phyloP scores from a whole-genome alignment of 305 asterid species.

The Solanum hybrid region DNA sequence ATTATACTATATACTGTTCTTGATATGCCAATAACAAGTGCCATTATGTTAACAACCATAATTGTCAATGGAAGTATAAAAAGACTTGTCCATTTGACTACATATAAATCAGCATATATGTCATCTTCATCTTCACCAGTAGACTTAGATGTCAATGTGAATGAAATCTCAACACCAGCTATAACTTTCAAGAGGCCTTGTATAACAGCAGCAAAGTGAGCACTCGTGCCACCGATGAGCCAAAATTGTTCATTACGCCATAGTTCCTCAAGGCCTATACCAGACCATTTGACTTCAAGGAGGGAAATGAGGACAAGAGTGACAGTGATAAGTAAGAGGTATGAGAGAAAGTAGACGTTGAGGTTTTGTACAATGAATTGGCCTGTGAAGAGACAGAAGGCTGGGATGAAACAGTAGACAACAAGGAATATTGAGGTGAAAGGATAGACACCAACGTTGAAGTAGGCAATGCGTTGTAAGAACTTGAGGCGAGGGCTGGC shows the following conservation, averaged over 20 bases:
- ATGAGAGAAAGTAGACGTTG: slow-evolving; percentile 40
- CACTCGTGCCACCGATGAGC: slow-evolving; percentile 91
- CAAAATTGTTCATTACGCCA: slow-evolving; percentile 97
- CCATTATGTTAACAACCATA: slow-evolving; percentile 43
- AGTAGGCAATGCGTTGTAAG: slow-evolving; percentile 80
- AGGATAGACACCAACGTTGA: slow-evolving; percentile 89
- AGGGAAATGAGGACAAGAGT: slow-evolving; percentile 64
- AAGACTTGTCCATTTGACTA: slow-evolving; percentile 77
- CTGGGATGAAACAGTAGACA: slow-evolving; percentile 84
- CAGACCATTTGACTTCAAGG: slow-evolving; percentile 94
- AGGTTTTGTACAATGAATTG: slow-evolving; percentile 69
- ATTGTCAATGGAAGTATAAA: slow-evolving; percentile 65
- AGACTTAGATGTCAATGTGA: slow-evolving; percentile 71
- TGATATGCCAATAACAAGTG: slow-evolving; percentile 59
- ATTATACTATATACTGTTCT: slow-evolving; percentile 68
- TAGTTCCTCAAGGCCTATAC: slow-evolving; percentile 83
- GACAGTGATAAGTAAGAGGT: slow-evolving; percentile 60
- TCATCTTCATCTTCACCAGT: slow-evolving; percentile 70
- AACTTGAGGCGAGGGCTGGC: slow-evolving; percentile 85
- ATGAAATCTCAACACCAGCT: slow-evolving; percentile 86
- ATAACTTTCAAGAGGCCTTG: slow-evolving; percentile 82
- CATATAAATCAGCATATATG: slow-evolving; percentile 63
- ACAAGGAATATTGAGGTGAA: slow-evolving; percentile 87
- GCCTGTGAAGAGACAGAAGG: slow-evolving; percentile 75
- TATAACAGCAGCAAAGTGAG: slow-evolving; percentile 73